Evolutionary conservation across 192 early-diverging fungal species (phyloP).

Genomic region (Coemansia sp.): DNA sequence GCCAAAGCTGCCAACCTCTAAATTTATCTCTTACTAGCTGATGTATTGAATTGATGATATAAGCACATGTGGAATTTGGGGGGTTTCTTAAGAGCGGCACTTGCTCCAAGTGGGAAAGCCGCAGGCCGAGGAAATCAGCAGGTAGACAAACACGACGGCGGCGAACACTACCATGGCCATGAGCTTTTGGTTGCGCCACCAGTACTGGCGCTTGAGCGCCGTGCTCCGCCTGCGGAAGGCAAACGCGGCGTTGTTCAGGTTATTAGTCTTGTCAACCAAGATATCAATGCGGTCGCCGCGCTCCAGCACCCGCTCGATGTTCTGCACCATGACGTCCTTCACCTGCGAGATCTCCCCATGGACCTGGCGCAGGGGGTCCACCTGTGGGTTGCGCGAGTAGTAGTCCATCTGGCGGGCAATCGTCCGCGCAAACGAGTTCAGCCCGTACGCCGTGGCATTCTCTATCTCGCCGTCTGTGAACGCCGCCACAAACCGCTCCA

Average conservation of each 20-base stretch:
- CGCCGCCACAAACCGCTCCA: conserved; percentile 59
- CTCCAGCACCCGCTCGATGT: conserved; percentile 89
- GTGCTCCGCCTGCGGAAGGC: conserved; percentile 89
- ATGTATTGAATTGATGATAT: not conserved
- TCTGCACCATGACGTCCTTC: conserved; percentile 92
- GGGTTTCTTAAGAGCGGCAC: conserved; percentile 36
- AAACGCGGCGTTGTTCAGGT: conserved; percentile 83
- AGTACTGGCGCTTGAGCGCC: conserved; percentile 80
- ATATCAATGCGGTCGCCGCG: conserved; percentile 87
- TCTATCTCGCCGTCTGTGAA: conserved; percentile 59
- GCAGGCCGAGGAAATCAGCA: conserved; percentile 70
- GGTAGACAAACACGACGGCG: conserved; percentile 69
- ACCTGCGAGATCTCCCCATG: conserved; percentile 92
- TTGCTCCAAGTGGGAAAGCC: conserved; percentile 73
- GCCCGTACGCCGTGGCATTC: conserved; percentile 66
- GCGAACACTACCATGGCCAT: conserved; percentile 67
- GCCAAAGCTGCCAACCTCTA: conserved; percentile 24
- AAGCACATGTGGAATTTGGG: not conserved
- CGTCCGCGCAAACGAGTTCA: conserved; percentile 79
- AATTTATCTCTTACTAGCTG: not conserved
- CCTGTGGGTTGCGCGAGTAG: conserved; percentile 67
- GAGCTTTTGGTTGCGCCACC: conserved; percentile 93
- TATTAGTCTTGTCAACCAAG: conserved; percentile 89
- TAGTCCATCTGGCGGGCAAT: conserved; percentile 87
- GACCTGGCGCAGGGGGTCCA: conserved; percentile 77